Evolutionary conservation across 2,329 filamentous ascomycete genomes (phyloP).

Genomic region (Colletotrichum endophyticum): DNA sequence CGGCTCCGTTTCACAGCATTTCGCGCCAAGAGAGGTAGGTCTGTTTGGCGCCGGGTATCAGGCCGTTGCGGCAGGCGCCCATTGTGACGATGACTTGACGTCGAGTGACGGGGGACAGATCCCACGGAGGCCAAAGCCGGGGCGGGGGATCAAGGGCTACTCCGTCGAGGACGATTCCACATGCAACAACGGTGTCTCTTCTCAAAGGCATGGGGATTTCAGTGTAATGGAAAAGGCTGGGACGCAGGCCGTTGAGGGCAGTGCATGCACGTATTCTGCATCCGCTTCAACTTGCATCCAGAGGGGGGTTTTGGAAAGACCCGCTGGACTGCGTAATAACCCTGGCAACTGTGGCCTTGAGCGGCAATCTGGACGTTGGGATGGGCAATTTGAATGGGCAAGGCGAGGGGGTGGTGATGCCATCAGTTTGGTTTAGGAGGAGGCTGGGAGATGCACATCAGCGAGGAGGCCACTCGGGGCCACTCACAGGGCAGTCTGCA

Average conservation of each 20-base stretch:
- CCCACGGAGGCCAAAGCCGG: background rate
- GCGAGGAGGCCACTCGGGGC: background rate
- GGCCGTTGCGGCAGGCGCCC: background rate
- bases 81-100: background rate
- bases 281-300: background rate
- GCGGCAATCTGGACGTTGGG: background rate
- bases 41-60: background rate
- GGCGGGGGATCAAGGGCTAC: background rate
- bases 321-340: background rate
- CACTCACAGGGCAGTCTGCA: background rate
- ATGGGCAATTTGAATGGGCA: background rate
- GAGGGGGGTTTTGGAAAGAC: background rate
- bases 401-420: conserved; percentile 12
- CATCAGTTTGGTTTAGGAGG: conserved; percentile 1
- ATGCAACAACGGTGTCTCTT: background rate
- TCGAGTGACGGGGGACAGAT: background rate
- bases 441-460: conserved; percentile 8
- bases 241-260: background rate
- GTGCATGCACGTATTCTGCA: conserved; percentile 5
- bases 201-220: background rate
- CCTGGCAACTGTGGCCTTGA: background rate
- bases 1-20: conserved; percentile 8
- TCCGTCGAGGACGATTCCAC: background rate
- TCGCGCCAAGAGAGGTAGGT: background rate
- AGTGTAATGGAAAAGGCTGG: conserved; percentile 15